Evolutionary conservation across 257 asterid species (phyloP).

Genomic region (Penstemon barbatus): DNA sequence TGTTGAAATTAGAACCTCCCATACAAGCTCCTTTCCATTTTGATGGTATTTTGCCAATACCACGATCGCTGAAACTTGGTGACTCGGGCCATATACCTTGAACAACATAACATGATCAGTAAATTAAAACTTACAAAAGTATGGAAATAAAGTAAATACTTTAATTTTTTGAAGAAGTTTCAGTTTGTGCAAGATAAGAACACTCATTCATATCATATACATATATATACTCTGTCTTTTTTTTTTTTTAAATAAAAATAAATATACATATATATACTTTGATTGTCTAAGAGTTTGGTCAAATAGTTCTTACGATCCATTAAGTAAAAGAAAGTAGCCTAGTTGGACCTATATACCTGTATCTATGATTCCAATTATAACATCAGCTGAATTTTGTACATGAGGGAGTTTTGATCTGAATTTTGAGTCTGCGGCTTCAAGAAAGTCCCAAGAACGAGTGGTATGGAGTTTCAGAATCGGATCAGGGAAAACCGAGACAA

Average conservation of each 20-base stretch:
- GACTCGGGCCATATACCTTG: constrained; percentile 92
- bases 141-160: background rate
- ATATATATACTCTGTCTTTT: too few relatives aligned
- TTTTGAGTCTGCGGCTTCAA: constrained; percentile 41
- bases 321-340: too few relatives aligned
- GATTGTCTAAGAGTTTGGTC: too few relatives aligned
- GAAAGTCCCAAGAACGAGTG: constrained; percentile 85
- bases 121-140: background rate
- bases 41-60: constrained; percentile 60
- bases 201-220: too few relatives aligned
- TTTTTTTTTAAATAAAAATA: too few relatives aligned
- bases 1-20: constrained; percentile 60
- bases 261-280: too few relatives aligned
- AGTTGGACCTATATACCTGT: constrained; percentile 46
- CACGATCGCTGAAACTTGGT: constrained; percentile 59
- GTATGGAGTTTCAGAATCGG: constrained; percentile 74
- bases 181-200: background rate
- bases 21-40: constrained; percentile 85
- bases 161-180: background rate
- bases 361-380: constrained; percentile 73
- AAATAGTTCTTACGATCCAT: too few relatives aligned
- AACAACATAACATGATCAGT: constrained; percentile 14
- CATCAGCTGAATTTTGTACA: constrained; percentile 41
- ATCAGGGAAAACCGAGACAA: constrained; percentile 79
- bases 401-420: constrained; percentile 35